A percentile compares a stretch with the other conserved stretches of the same genome.
Conservation (phyloP, 179 eudicot species). For the Gypsophila paniculata region DNA sequence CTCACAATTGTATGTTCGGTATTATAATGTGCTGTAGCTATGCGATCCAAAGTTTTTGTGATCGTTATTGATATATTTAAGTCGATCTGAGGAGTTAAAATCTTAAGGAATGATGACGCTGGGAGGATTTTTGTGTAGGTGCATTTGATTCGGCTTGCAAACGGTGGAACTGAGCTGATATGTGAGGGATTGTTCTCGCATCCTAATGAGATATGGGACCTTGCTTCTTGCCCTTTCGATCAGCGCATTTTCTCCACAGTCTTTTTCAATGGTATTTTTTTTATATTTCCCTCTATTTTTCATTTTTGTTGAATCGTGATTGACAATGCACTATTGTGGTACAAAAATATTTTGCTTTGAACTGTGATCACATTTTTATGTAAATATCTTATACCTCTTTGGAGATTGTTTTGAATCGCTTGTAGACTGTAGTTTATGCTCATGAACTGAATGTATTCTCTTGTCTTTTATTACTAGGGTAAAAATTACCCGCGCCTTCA, state of each 20-base stretch:
- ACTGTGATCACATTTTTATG: not conserved
- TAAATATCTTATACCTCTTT: not conserved
- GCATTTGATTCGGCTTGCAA: conserved; percentile 79
- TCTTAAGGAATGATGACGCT: not conserved
- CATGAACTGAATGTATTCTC: not conserved
- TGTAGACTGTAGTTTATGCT: not conserved
- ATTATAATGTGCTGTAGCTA: not conserved
- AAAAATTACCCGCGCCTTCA: too few relatives aligned
- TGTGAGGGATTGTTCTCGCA: conserved; percentile 97
- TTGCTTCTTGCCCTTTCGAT: conserved; percentile 91
- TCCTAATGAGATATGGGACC: conserved; percentile 95
- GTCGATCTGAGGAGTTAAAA: not conserved
- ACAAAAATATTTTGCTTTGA: not conserved
- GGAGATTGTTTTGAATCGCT: not conserved
- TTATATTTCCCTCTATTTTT: not conserved
- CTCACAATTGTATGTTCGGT: not conserved
- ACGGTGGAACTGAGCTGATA: conserved; percentile 77
- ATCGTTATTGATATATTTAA: not conserved
- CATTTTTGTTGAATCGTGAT: not conserved
- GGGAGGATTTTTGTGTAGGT: conserved; percentile 40
- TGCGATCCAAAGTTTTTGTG: not conserved
- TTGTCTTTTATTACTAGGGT: too few relatives aligned
- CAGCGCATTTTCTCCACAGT: conserved; percentile 94
- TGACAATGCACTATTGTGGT: not conserved
- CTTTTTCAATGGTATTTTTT: conserved; percentile 56